Conservation (phyloP, 1,139 yeast genomes). For the Geotrichum aggregatum region DNA sequence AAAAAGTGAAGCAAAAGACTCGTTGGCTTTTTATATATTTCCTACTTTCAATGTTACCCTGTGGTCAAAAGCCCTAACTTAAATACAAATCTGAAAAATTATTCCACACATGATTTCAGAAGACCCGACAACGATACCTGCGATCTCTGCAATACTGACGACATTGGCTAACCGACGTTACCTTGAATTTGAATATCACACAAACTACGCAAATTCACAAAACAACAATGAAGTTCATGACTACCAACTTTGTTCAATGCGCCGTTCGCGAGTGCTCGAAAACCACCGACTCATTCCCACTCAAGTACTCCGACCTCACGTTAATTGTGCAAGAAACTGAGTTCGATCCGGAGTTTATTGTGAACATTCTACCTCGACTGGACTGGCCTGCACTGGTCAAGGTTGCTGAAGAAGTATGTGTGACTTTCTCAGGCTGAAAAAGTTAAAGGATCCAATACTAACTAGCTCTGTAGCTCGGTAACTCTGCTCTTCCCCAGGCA, state of each 20-base stretch:
- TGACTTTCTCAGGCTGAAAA: neutral
- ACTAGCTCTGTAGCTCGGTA: slow-evolving; percentile 48
- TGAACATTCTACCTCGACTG: slow-evolving; percentile 71
- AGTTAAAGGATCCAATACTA: neutral
- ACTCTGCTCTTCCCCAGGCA: slow-evolving; percentile 55
- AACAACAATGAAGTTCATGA: slow-evolving; percentile 71
- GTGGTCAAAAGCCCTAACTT: neutral
- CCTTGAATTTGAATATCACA: too few species aligned
- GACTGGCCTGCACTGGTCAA: slow-evolving; percentile 81
- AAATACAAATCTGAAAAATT: neutral
- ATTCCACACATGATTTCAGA: slow-evolving; percentile 1
- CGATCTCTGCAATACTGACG: neutral
- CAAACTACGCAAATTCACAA: neutral
- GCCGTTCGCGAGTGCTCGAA: slow-evolving; percentile 79
- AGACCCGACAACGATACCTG: neutral
- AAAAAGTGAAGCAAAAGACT: neutral
- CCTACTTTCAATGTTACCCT: neutral
- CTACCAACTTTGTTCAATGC: slow-evolving; percentile 93
- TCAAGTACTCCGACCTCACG: slow-evolving; percentile 66
- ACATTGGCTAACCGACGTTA: neutral
- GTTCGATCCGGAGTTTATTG: slow-evolving; percentile 74
- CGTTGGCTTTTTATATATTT: slow-evolving; percentile 2
- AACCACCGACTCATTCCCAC: slow-evolving; percentile 75
- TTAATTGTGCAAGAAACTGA: slow-evolving; percentile 76
- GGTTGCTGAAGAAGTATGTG: slow-evolving; percentile 75